These are phyloP conservation scores for Firmiana major DNA, from an alignment of 345 rosid genomes.

Conservation along the genomic window DNA sequence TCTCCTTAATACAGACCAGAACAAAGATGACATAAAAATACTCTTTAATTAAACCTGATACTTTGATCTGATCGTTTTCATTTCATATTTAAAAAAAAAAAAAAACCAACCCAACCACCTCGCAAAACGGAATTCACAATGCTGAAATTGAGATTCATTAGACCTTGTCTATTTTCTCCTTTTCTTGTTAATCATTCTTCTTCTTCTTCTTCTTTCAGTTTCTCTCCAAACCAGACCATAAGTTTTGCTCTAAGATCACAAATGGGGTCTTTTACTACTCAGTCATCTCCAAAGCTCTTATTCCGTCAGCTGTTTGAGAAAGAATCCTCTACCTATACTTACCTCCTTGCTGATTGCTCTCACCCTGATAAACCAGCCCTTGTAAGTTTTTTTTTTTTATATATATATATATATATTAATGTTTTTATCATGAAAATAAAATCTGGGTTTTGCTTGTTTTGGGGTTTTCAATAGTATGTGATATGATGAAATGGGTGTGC, in stretches of 20 bases:
- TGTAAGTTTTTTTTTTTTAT: slow-evolving; percentile 32
- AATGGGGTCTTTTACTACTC: slow-evolving; percentile 27
- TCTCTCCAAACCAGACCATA: slow-evolving; percentile 17
- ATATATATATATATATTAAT: too few relatives aligned
- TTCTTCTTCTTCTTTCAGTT: neutral
- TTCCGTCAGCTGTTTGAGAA: slow-evolving; percentile 91
- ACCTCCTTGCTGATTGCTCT: slow-evolving; percentile 79
- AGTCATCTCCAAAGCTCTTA: slow-evolving; percentile 45
- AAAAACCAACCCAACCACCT: neutral
- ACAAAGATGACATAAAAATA: neutral
- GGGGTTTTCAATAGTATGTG: neutral
- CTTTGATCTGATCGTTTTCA: slow-evolving; percentile 4
- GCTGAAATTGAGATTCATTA: slow-evolving; percentile 8
- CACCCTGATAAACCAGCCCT: slow-evolving; percentile 88
- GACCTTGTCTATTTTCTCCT: slow-evolving; percentile 3
- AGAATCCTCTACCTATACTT: slow-evolving; percentile 85
- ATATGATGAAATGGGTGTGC: slow-evolving; percentile 12
- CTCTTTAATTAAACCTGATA: neutral
- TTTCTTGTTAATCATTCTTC: neutral
- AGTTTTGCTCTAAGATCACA: slow-evolving; percentile 9
- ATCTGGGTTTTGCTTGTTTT: neutral
- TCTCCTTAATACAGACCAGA: neutral
- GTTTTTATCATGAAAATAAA: neutral
- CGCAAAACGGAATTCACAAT: slow-evolving; percentile 5
- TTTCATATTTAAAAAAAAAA: neutral